Conservation (phyloP, 2,329 filamentous ascomycete species). For the Fusarium tuaranense region DNA sequence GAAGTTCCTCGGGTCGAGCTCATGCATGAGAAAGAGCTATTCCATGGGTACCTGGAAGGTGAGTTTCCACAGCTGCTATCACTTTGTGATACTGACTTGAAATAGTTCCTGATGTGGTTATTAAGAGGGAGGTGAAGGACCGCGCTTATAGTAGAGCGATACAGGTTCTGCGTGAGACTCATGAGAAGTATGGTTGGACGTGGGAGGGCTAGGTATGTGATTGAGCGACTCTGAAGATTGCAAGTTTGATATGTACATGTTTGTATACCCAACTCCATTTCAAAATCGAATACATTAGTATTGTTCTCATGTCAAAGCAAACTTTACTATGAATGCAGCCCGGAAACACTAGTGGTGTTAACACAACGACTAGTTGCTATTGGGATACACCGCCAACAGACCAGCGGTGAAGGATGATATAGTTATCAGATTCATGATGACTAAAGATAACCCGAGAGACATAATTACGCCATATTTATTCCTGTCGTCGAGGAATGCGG, state of each 20-base stretch:
- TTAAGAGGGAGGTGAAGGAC: slow-evolving; percentile 30
- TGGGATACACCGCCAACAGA: not conserved
- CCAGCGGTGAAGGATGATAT: not conserved
- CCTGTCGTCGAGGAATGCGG: slow-evolving; percentile 28
- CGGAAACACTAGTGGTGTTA: not conserved
- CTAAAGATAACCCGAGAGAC: not conserved
- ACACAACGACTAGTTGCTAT: not conserved
- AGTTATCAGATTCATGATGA: not conserved
- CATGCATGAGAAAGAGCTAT: slow-evolving; percentile 38
- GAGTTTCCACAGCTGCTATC: slow-evolving; percentile 3
- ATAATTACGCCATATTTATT: not conserved
- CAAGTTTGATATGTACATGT: not conserved
- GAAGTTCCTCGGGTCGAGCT: slow-evolving; percentile 36
- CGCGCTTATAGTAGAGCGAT: slow-evolving; percentile 27
- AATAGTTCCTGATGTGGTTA: slow-evolving; percentile 34
- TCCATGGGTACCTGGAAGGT: slow-evolving; percentile 48
- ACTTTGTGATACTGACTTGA: not conserved
- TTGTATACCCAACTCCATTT: not conserved
- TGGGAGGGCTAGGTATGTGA: slow-evolving; percentile 18
- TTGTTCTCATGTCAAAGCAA: not conserved
- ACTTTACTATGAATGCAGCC: not conserved
- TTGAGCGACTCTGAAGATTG: not conserved
- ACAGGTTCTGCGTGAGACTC: slow-evolving; percentile 30
- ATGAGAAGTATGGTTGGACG: slow-evolving; percentile 30
- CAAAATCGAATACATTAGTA: not conserved